Conservation (phyloP, 2,329 filamentous ascomycete species). For the Echinosphaeria canescens region DNA sequence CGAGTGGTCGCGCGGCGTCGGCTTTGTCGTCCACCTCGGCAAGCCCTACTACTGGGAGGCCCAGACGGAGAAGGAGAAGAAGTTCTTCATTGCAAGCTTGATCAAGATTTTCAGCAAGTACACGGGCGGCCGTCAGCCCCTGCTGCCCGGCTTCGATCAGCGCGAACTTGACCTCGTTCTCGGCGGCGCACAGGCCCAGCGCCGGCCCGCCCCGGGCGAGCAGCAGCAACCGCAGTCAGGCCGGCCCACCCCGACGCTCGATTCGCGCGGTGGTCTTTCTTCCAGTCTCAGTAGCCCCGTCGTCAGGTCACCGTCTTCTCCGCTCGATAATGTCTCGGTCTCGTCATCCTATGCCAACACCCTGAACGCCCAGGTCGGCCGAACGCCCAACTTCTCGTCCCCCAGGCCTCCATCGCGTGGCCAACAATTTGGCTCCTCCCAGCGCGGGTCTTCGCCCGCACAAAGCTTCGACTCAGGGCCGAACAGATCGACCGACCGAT, state of each 20-base stretch:
- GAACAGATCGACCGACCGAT: conserved; percentile 15
- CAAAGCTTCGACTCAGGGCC: conserved; percentile 27
- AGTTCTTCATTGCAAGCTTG: conserved; percentile 92
- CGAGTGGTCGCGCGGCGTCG: conserved; percentile 64
- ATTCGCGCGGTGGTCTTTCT: too few species aligned
- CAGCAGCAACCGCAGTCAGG: too few species aligned
- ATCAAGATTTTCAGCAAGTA: conserved; percentile 97
- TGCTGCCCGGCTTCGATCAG: conserved; percentile 63
- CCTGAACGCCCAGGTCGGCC: conserved; percentile 2
- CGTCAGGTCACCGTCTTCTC: too few species aligned
- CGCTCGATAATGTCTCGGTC: conserved; percentile 7
- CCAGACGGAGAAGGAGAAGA: conserved; percentile 84
- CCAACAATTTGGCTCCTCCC: too few species aligned
- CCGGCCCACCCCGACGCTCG: too few species aligned
- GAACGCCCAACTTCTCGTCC: conserved; percentile 9
- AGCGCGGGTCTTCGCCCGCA: conserved; percentile 20
- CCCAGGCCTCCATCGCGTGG: conserved; percentile 7
- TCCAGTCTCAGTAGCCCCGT: too few species aligned
- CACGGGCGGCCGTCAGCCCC: conserved; percentile 64
- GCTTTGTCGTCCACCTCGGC: conserved; percentile 72
- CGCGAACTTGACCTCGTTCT: conserved; percentile 58
- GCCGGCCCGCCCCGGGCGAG: too few species aligned
- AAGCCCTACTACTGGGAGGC: conserved; percentile 98
- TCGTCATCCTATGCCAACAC: conserved; percentile 9
- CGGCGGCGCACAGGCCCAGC: conserved; percentile 22